Base-by-base conservation (phyloP, 1,284 basidiomycete species). In the Rhodotorula mucilaginosa region DNA sequence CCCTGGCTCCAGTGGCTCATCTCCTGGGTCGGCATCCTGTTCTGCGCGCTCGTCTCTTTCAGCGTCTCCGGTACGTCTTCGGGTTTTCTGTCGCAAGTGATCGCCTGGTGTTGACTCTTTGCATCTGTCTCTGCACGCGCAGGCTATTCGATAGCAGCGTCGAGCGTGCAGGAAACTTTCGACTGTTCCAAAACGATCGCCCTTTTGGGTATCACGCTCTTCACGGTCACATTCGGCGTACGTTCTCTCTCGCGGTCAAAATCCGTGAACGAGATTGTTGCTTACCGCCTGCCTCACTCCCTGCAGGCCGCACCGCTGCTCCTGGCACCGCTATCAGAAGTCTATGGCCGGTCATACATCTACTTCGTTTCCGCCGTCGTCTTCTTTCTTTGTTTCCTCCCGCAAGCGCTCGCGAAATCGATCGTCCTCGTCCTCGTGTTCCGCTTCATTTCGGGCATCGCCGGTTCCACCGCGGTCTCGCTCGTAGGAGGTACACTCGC, bases 361-460 rank as follows among this genome's bases (percentile, higher is more conserved):
- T 86, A 88, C 78, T 69, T 87, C 68, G 75, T 85, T 18, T 79
- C 87, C 1, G 82, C 88, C 79, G 67, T 82, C 47, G 74, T 82
- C 34, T 88, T 88, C 80, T 86, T 87, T 1, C 72, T 89, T 3
- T 85, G 89, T 71, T 85, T 86, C 73, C 82, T 90, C 46, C 88
- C 88, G 1, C 87, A 88, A 81, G 86, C 87, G 0, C 83, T 90
- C 15, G 88, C 88, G 0, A 82, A 82, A n/a, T 88, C 90, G 77
- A 87, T 90, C 56, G 81, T 85, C 66, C 88, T 88, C 0, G 81
- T 91, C 2, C 81, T 90, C 15, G 81, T 88, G 56, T 87, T 85
- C 0, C 86, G 90, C 6, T 90, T 90, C 80, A 79, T 91, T 18
- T 83, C 59, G 44, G 89, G 89, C 3, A 86, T 90, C 78, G 90